Base-by-base conservation (phyloP, 371 early-diverging fungal genomes). In the Hamiltosporidium tvaerminnensis region DNA sequence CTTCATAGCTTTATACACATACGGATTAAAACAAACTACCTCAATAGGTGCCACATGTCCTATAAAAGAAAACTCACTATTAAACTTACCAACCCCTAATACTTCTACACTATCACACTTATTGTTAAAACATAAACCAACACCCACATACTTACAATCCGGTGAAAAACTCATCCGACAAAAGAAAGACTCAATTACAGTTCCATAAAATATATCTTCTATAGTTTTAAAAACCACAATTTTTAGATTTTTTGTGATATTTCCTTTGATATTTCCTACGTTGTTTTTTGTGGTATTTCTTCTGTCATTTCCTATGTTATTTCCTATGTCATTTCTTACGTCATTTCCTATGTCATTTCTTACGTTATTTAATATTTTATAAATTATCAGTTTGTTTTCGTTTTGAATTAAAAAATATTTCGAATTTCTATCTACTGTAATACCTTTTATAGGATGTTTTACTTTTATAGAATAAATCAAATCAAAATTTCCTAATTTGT, bases 31-130 rank as follows among this genome's bases (percentile, higher is more conserved):
- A 1, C 64, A 36, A 2, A 63, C 58, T 7, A 68, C 65, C 59
- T 76, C 79, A 38, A 57, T 56, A 2, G 79, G 75, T 12, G 76
- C 70, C 2, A 65, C 68, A 59, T 79, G 79, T 31, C 79, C 79
- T 38, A 76, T 44, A 12, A 79, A 58, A 52, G 71, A 70, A 62
- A 65, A 74, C 3, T 53, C 66, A 14, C 44, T 55, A 9, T 56
- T 38, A 2, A 76, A 55, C 2, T 50, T 39, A 34, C 63, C 53
- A 37, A 52, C 33, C 12, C 64, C 33, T 1, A 72, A 72, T 10
- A 76, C 60, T 56, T 74, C 69, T 41, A 73, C 69, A 10, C 66
- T 58, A 57, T 71, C 62, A 9, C 37, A 16, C 47, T 68, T 69
- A 1, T 68, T 66, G 38, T 73, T 71, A 59, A 75, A 74, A 7